phyloP scores from a whole-genome alignment of 306 rosid species.

The Quercus parvula region DNA sequence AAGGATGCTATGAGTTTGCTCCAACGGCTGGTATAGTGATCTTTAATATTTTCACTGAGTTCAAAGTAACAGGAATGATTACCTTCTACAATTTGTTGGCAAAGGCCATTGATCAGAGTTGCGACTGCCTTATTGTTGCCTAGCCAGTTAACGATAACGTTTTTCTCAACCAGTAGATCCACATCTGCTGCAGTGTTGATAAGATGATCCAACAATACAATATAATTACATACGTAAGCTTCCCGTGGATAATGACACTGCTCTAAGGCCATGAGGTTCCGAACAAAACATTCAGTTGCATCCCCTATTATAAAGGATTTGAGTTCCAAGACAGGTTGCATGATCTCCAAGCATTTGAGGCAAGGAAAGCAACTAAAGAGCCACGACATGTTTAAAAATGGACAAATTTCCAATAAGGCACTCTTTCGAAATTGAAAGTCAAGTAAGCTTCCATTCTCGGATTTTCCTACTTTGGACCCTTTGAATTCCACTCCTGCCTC shows the following conservation, averaged over 20 bases:
- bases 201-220: slow-evolving; percentile 16
- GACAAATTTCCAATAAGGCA: background rate
- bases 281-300: background rate
- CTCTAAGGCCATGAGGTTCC: slow-evolving; percentile 36
- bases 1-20: no score
- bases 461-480: no score
- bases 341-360: background rate
- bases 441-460: background rate
- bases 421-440: background rate
- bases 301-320: background rate
- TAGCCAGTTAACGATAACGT: background rate
- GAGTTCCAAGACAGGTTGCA: background rate
- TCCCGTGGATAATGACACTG: slow-evolving; percentile 17
- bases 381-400: background rate
- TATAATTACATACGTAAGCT: slow-evolving; percentile 23
- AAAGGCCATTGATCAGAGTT: no score
- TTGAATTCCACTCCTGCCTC: slow-evolving; percentile 15
- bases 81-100: no score
- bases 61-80: no score
- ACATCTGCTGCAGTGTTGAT: slow-evolving; percentile 21
- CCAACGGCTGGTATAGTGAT: no score
- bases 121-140: slow-evolving; percentile 24
- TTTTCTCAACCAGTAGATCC: slow-evolving; percentile 19
- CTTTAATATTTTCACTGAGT: no score
- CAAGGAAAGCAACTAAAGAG: background rate